Conservation (phyloP, 257 asterid species). For the Gardenia jasminoides region DNA sequence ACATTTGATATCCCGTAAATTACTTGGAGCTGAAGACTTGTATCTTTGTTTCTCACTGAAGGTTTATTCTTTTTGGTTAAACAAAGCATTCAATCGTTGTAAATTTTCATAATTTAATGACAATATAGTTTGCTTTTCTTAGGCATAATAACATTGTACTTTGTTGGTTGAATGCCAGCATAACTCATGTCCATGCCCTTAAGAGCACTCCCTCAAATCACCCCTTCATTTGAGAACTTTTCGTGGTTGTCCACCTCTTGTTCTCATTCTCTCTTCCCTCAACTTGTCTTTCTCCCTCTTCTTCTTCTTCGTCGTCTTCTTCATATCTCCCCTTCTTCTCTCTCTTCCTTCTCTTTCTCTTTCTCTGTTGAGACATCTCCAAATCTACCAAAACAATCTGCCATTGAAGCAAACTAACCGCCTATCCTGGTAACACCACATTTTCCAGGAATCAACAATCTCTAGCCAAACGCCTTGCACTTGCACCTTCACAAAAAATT, state of each 20-base stretch:
- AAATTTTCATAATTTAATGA: neutral
- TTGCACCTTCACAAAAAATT: neutral
- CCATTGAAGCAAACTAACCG: neutral
- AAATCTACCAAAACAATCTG: constrained; percentile 4
- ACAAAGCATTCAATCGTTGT: neutral
- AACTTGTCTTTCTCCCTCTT: neutral
- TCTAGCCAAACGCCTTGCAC: constrained; percentile 8
- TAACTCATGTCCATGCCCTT: neutral
- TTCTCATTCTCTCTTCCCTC: constrained; percentile 7
- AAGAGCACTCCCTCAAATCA: neutral
- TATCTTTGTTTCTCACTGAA: no score
- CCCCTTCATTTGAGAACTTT: constrained; percentile 14
- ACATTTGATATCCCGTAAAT: no score
- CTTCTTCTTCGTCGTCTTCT: constrained; percentile 9
- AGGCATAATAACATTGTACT: neutral
- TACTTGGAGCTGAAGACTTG: neutral
- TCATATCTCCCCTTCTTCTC: neutral
- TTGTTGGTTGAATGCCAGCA: neutral
- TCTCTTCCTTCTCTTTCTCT: neutral
- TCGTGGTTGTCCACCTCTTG: constrained; percentile 24
- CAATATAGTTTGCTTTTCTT: neutral
- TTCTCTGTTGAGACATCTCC: neutral
- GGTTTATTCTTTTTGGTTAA: neutral
- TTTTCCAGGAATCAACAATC: neutral
- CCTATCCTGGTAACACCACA: neutral